These are phyloP conservation scores for Ceratobasidium sp. DNA, from an alignment of 1,284 basidiomycete genomes.

Conservation along the genomic window DNA sequence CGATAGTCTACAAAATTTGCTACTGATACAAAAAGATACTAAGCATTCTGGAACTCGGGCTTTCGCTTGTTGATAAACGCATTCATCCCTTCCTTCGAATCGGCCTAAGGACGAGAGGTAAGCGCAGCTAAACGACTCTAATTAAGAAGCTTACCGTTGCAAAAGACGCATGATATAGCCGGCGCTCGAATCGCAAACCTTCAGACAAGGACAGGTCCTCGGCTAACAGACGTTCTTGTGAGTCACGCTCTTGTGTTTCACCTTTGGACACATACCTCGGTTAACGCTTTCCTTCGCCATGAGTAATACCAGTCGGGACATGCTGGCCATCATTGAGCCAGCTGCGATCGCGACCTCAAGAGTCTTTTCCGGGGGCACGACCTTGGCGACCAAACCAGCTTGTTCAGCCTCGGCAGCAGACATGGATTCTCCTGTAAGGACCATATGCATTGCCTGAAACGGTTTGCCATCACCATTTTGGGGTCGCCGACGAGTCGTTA, in stretches of 20 bases:
- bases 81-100: no score
- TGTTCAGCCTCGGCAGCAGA: conserved; percentile 38
- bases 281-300: conserved; percentile 42
- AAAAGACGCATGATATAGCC: conserved; percentile 40
- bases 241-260: background rate
- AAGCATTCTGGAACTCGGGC: no score
- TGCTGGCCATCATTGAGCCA: conserved; percentile 32
- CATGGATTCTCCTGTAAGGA: conserved; percentile 40
- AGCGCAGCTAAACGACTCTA: no score
- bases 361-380: no score
- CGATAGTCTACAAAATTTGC: no score
- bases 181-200: conserved; percentile 35
- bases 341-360: conserved; percentile 36
- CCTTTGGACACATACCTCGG: conserved; percentile 28
- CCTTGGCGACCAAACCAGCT: conserved; percentile 37
- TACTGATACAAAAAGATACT: no score
- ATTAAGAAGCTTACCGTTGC: no score
- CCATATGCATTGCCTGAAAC: no score
- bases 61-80: no score
- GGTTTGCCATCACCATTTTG: no score
- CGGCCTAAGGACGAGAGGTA: no score
- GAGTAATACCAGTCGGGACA: conserved; percentile 38
- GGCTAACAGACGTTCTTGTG: background rate
- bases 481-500: no score
- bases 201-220: conserved; percentile 31